Conservation (phyloP, 2,329 filamentous ascomycete genomes). For the Fusarium dlaminii region DNA sequence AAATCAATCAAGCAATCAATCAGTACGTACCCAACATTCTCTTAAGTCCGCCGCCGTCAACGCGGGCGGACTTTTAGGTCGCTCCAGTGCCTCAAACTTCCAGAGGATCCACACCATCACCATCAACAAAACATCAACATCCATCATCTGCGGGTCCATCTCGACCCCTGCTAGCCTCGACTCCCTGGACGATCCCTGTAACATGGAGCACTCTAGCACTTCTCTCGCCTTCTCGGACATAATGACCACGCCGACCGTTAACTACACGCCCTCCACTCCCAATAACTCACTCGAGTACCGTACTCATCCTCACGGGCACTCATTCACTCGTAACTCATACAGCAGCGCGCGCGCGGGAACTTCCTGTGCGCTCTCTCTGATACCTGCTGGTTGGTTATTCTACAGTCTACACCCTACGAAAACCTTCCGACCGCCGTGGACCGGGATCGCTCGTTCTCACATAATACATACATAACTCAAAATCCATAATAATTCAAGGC, state of each 20-base stretch:
- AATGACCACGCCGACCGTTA: slow-evolving; percentile 51
- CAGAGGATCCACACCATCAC: slow-evolving; percentile 32
- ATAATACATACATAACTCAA: slow-evolving; percentile 34
- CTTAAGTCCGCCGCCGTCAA: slow-evolving; percentile 31
- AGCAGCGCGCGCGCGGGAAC: slow-evolving; percentile 24
- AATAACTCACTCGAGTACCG: neutral
- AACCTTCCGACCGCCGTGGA: slow-evolving; percentile 40
- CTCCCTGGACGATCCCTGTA: slow-evolving; percentile 33
- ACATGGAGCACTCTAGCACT: neutral
- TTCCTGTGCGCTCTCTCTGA: slow-evolving; percentile 15
- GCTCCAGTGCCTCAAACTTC: neutral
- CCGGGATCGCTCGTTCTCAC: slow-evolving; percentile 36
- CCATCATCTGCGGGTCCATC: slow-evolving; percentile 15
- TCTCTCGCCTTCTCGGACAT: slow-evolving; percentile 52
- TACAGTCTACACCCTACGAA: slow-evolving; percentile 17
- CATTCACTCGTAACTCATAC: neutral
- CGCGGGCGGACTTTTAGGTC: slow-evolving; percentile 36
- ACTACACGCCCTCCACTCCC: slow-evolving; percentile 26
- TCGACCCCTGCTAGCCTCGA: slow-evolving; percentile 4
- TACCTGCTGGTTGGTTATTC: neutral
- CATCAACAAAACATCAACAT: slow-evolving; percentile 26
- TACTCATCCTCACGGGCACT: neutral
- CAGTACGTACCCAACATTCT: neutral
- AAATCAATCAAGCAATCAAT: neutral
- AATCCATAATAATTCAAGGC: slow-evolving; percentile 27